Conservation (phyloP, 1,139 yeast genomes). For the Zhuliangozyma parablackwelliae region DNA sequence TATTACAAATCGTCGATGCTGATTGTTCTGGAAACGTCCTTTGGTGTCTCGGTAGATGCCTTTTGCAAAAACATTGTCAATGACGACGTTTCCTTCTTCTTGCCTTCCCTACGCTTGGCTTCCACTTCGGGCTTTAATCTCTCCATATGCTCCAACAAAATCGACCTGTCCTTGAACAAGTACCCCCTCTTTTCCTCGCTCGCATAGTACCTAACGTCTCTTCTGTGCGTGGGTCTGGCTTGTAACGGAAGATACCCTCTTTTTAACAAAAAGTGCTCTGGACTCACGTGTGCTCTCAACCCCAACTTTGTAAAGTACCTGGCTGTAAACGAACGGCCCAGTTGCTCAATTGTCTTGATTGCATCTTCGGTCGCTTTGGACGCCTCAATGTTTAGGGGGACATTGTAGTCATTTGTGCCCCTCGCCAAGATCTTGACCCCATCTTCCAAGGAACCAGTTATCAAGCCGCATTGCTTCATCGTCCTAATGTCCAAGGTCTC, state of each 20-base stretch:
- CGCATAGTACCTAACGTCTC: slow-evolving; percentile 77
- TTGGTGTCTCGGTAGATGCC: slow-evolving; percentile 10
- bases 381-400: slow-evolving; percentile 74
- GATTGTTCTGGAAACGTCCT: slow-evolving; percentile 8
- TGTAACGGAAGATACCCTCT: slow-evolving; percentile 79
- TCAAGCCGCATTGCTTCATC: slow-evolving; percentile 71
- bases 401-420: slow-evolving; percentile 53
- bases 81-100: slow-evolving; percentile 28
- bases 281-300: slow-evolving; percentile 71
- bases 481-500: slow-evolving; percentile 56
- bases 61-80: slow-evolving; percentile 9
- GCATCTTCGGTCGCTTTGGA: slow-evolving; percentile 76
- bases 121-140: slow-evolving; percentile 12
- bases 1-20: slow-evolving; percentile 5
- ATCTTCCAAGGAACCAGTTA: slow-evolving; percentile 66
- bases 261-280: slow-evolving; percentile 61
- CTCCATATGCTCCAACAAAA: slow-evolving; percentile 37
- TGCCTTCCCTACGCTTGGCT: slow-evolving; percentile 26
- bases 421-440: slow-evolving; percentile 82
- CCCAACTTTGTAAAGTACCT: slow-evolving; percentile 66
- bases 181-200: slow-evolving; percentile 74
- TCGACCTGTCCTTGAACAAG: slow-evolving; percentile 39
- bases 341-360: slow-evolving; percentile 62
- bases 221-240: slow-evolving; percentile 81
- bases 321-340: slow-evolving; percentile 72